phyloP scores from a whole-genome alignment of 768 basidiomycete species.

The Boletus speciosus region DNA sequence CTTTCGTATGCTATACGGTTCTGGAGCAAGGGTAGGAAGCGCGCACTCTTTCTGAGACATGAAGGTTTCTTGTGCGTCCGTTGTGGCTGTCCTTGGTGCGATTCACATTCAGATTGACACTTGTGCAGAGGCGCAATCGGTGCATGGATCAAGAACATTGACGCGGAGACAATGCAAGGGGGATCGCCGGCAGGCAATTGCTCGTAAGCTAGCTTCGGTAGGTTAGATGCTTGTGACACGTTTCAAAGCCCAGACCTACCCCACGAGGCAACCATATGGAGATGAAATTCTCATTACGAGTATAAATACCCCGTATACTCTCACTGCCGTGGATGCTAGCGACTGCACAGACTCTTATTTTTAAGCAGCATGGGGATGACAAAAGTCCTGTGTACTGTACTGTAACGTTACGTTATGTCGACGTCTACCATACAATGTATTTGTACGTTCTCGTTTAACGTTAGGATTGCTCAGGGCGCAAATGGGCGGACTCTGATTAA shows the following conservation, averaged over 20 bases:
- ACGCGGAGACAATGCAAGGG: slow-evolving; percentile 35
- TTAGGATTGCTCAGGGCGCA: not conserved
- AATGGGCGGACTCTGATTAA: not conserved
- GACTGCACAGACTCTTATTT: slow-evolving; percentile 6
- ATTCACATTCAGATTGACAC: not conserved
- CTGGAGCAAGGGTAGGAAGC: slow-evolving; percentile 98
- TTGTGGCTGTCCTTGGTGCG: not conserved
- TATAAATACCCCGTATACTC: slow-evolving; percentile 27
- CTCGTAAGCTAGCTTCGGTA: slow-evolving; percentile 5
- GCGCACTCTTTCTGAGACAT: slow-evolving; percentile 93
- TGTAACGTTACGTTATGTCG: slow-evolving; percentile 18
- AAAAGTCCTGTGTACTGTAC: slow-evolving; percentile 7
- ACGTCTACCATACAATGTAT: slow-evolving; percentile 3
- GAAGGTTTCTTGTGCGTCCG: slow-evolving; percentile 91
- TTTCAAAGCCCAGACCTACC: slow-evolving; percentile 2
- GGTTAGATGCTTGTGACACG: slow-evolving; percentile 6
- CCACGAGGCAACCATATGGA: slow-evolving; percentile 29
- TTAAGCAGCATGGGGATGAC: slow-evolving; percentile 11
- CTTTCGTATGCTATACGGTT: slow-evolving; percentile 98
- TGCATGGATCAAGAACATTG: slow-evolving; percentile 97
- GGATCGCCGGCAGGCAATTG: slow-evolving; percentile 1
- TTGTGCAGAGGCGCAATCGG: slow-evolving; percentile 79
- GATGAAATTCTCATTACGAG: slow-evolving; percentile 18
- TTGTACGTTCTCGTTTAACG: not conserved
- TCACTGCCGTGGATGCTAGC: slow-evolving; percentile 11